These are phyloP conservation scores for Rubia balearica DNA, from an alignment of 305 asterid species.

Conservation along the genomic window DNA sequence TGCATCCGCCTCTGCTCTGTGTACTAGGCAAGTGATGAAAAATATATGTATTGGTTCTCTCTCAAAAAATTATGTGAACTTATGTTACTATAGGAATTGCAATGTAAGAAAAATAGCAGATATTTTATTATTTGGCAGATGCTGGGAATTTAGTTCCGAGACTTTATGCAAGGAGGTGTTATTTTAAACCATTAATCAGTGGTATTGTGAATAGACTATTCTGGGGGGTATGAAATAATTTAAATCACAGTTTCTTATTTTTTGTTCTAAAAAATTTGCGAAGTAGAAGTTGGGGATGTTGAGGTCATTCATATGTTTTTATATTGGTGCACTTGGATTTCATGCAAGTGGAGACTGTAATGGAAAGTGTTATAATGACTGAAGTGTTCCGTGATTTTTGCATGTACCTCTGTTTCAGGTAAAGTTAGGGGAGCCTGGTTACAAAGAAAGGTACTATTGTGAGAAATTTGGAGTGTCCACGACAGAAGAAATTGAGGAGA, in stretches of 20 bases:
- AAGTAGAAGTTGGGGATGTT: background rate
- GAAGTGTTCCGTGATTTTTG: background rate
- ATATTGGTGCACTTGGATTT: background rate
- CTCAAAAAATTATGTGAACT: no score
- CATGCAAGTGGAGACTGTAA: background rate
- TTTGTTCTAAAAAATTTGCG: background rate
- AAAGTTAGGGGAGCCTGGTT: constrained; percentile 94
- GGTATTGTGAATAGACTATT: background rate
- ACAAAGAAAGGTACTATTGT: constrained; percentile 85
- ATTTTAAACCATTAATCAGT: background rate
- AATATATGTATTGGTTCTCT: no score
- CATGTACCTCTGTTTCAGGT: constrained; percentile 43
- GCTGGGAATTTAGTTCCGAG: no score
- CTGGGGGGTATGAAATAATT: background rate
- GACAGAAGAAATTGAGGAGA: constrained; percentile 57
- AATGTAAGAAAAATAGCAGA: no score
- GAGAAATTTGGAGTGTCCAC: constrained; percentile 74
- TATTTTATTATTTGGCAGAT: no score
- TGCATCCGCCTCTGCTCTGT: no score
- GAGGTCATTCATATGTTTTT: background rate
- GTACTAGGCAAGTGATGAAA: no score
- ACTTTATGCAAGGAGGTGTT: background rate
- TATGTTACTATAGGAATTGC: no score
- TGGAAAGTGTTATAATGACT: background rate
- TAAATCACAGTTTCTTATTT: background rate